Evolutionary conservation across 1,284 basidiomycete genomes (phyloP).

Genomic region (Ceratobasidium sp.): DNA sequence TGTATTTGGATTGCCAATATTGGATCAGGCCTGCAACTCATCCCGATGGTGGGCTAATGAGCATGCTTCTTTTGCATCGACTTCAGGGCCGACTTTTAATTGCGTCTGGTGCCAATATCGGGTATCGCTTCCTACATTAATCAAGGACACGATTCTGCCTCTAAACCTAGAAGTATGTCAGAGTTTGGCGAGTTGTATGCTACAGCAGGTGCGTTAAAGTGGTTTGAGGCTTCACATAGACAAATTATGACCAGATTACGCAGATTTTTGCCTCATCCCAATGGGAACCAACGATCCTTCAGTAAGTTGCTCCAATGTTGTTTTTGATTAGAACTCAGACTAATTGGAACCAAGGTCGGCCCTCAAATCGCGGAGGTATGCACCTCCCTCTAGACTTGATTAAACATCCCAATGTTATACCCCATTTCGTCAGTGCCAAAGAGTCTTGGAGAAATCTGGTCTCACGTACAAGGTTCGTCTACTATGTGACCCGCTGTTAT

Average conservation of each 20-base stretch:
- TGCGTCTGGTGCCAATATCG: too few relatives aligned
- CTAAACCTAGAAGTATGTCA: neutral
- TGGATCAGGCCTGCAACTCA: too few relatives aligned
- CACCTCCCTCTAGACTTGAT: constrained; percentile 61
- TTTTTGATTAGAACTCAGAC: constrained; percentile 22
- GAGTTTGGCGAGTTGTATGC: constrained; percentile 53
- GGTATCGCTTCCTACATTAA: too few relatives aligned
- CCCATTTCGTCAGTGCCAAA: constrained; percentile 70
- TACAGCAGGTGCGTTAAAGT: constrained; percentile 52
- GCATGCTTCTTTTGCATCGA: too few relatives aligned
- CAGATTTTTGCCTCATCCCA: constrained; percentile 86
- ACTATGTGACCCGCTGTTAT: constrained; percentile 1
- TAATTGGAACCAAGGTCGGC: constrained; percentile 54
- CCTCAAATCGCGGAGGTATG: constrained; percentile 61
- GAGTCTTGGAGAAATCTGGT: constrained; percentile 84
- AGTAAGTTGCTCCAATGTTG: constrained; percentile 59
- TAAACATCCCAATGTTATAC: constrained; percentile 62
- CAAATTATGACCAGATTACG: constrained; percentile 1
- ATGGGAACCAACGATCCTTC: constrained; percentile 81
- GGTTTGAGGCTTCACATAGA: constrained; percentile 52
- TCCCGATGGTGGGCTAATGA: too few relatives aligned
- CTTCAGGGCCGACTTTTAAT: too few relatives aligned
- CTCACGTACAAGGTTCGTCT: constrained; percentile 79
- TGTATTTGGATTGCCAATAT: too few relatives aligned
- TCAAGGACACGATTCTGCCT: too few relatives aligned